phyloP scores from a whole-genome alignment of 495 filamentous ascomycete genomes.

The Aspergillus steynii region DNA sequence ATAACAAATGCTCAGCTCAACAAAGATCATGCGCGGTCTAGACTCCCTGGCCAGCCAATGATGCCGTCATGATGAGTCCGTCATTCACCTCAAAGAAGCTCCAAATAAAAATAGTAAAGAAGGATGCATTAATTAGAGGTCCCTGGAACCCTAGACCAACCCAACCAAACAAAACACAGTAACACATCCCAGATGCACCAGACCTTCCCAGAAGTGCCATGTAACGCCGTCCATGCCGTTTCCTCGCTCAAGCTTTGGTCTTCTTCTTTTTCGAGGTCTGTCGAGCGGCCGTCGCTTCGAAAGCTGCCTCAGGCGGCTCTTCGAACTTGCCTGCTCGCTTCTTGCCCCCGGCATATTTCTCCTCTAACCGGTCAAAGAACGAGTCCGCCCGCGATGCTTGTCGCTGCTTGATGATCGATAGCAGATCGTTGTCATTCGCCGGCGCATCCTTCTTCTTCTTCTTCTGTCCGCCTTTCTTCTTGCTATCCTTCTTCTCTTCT shows the following conservation, averaged over 20 bases:
- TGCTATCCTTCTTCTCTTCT: constrained; percentile 52
- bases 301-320: constrained; percentile 33
- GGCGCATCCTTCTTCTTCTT: constrained; percentile 26
- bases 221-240: constrained; percentile 17
- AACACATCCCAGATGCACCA: too few relatives aligned
- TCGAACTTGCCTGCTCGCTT: constrained; percentile 35
- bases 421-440: constrained; percentile 47
- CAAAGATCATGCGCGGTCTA: not conserved
- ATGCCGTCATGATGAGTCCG: not conserved
- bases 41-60: not conserved
- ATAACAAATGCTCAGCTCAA: too few relatives aligned
- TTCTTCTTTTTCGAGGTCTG: constrained; percentile 34
- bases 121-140: too few relatives aligned
- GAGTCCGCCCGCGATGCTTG: constrained; percentile 48
- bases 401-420: constrained; percentile 58
- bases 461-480: constrained; percentile 30
- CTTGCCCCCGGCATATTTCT: constrained; percentile 61
- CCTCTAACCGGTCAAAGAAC: constrained; percentile 70
- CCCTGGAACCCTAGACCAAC: too few relatives aligned
- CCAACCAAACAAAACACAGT: too few relatives aligned
- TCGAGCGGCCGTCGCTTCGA: constrained; percentile 28
- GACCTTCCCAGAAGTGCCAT: too few relatives aligned
- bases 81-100: not conserved
- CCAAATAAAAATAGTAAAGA: not conserved
- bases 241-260: constrained; percentile 40